Conservation (phyloP, 352 stramenopile genomes). For the Aphanomyces invadans region DNA sequence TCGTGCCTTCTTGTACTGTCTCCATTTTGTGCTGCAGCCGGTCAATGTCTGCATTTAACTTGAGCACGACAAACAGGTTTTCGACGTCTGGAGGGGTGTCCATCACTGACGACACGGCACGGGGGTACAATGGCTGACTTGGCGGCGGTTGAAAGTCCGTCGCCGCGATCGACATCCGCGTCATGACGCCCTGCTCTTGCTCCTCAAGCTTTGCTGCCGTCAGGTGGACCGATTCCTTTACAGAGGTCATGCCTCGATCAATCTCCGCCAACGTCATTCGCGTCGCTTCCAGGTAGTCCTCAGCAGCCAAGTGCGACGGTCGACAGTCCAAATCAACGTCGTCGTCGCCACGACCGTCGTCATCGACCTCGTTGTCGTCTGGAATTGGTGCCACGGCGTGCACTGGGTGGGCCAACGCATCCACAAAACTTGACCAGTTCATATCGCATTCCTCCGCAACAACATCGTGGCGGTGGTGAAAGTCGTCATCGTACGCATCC, state of each 20-base stretch:
- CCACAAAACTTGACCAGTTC: background rate
- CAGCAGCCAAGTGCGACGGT: conserved; percentile 2
- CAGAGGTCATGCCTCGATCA: background rate
- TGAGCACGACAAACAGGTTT: conserved; percentile 15
- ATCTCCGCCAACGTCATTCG: conserved; percentile 16
- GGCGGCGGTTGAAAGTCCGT: background rate
- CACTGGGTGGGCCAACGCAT: background rate
- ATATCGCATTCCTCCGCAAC: background rate
- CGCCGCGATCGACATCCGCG: background rate
- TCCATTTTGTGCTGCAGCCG: conserved; percentile 14
- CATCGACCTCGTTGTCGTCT: background rate
- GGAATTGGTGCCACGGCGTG: background rate
- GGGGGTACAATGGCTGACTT: background rate
- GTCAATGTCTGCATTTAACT: conserved; percentile 10
- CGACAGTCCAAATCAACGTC: background rate
- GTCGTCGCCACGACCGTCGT: background rate
- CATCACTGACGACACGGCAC: background rate
- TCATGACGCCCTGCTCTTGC: background rate
- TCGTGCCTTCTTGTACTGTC: conserved; percentile 6
- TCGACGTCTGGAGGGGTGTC: conserved; percentile 4
- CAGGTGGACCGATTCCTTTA: background rate
- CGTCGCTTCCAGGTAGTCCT: conserved; percentile 13
- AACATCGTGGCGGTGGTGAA: background rate
- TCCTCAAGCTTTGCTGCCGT: background rate
- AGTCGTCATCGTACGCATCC: conserved; percentile 21